Base-by-base conservation (phyloP, 495 filamentous ascomycete genomes). In the Pyrenopolyporus hunteri region DNA sequence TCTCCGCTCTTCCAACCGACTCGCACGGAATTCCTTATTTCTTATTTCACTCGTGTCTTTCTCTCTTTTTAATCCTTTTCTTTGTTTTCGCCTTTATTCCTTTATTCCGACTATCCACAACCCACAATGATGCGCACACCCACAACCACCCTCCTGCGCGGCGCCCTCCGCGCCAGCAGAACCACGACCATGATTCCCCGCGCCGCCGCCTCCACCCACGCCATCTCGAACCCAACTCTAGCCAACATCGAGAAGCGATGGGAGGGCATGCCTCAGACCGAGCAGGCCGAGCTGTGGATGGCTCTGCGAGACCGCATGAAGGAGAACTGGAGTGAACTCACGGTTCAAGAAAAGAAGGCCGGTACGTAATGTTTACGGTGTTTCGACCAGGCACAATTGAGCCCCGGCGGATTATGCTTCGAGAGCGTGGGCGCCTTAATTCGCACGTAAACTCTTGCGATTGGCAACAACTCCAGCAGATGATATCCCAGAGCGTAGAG, bases 251-350 rank as follows among this genome's bases (percentile, higher is more conserved):
- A 98, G 87, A 98, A 97, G 90, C 83, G 94, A 78, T 98, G 94
- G 94, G 94, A 98, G 82, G 83, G 74, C 53, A 90, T 98, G 90
- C 92, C 92, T 31, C 91, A 93, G 53, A 90, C 95, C 82, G 94
- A 98, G 85, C 94, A 98, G 85, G 94, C 95, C 58, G 94, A 98
- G 72, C 79, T 98, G 67, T 98, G 93, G 93, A 98, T 98, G 94
- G 81, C 88, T 68, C 82, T 98, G 73, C 82, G 94, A 69, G 94
- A 98, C 80, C 87, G 94, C 69, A 98, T 98, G 94, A 98, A 97
- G 89, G 86, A 82, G 62, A 90, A 90, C 76, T 98, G 94, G 94
- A 83, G 88, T 70, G 90, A 97, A 68, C 81, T 98, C 83, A 98
- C 94, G 23, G 33, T 93, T 62, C 86, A 91, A 76, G 94, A 98